Evolutionary conservation across 2,329 filamentous ascomycete genomes (phyloP).

Genomic region (Fusarium continuum): DNA sequence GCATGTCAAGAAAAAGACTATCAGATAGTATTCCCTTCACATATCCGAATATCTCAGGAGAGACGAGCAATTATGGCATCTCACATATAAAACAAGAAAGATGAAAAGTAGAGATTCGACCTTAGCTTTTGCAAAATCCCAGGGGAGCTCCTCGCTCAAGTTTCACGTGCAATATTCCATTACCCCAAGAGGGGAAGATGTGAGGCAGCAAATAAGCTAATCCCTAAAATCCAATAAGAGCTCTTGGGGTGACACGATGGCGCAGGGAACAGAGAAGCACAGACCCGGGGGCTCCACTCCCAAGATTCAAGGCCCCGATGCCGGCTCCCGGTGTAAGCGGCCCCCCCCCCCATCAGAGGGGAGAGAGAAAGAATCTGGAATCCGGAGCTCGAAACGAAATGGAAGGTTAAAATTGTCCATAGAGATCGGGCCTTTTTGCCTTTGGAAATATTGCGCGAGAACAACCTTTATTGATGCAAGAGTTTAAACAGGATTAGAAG

Average conservation of each 20-base stretch:
- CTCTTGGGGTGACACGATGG: conserved; percentile 8
- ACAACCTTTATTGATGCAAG: neutral
- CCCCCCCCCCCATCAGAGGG: neutral
- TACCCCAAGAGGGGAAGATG: conserved; percentile 9
- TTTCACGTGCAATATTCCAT: conserved; percentile 33
- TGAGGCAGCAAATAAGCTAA: conserved; percentile 31
- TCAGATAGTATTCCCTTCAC: too few species aligned
- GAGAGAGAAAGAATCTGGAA: neutral
- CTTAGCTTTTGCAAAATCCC: neutral
- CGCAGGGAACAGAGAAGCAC: conserved; percentile 1
- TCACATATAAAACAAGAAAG: neutral
- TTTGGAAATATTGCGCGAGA: conserved; percentile 13
- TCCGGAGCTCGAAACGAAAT: neutral
- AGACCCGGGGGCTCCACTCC: conserved; percentile 1
- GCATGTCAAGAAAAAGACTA: too few species aligned
- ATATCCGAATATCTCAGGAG: too few species aligned
- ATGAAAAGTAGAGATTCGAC: conserved; percentile 33
- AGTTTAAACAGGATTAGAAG: neutral
- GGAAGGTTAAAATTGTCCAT: neutral
- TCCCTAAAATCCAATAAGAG: conserved; percentile 14
- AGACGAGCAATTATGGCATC: neutral
- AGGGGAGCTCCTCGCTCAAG: conserved; percentile 17
- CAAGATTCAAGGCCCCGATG: conserved; percentile 32
- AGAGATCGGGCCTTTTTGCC: conserved; percentile 4
- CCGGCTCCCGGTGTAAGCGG: conserved; percentile 33